Evolutionary conservation across 2,329 filamentous ascomycete species (phyloP).

Genomic region (Penicillium polonicum): DNA sequence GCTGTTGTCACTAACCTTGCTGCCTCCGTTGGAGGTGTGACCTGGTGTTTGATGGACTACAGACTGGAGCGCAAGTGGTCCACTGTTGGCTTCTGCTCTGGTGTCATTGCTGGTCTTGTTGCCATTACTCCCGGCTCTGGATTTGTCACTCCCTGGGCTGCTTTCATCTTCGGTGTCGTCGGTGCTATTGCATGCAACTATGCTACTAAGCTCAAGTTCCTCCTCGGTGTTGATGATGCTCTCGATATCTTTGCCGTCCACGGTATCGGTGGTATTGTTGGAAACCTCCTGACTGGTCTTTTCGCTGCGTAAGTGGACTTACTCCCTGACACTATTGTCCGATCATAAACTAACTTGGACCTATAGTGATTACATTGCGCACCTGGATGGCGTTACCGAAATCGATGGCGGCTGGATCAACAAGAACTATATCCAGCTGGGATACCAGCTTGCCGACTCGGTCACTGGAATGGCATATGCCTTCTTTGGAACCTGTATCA

Average conservation of each 20-base stretch:
- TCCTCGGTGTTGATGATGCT: conserved; percentile 76
- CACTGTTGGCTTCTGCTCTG: conserved; percentile 88
- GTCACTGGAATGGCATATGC: conserved; percentile 74
- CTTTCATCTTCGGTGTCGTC: conserved; percentile 73
- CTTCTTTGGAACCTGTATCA: conserved; percentile 73
- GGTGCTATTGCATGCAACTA: conserved; percentile 82
- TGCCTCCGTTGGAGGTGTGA: conserved; percentile 79
- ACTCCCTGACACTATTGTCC: background rate
- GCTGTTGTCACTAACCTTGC: conserved; percentile 82
- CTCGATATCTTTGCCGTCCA: conserved; percentile 88
- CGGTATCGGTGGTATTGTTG: conserved; percentile 72
- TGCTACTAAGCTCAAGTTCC: conserved; percentile 85
- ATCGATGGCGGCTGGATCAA: conserved; percentile 82
- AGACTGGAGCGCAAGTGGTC: conserved; percentile 88
- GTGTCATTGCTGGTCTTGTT: conserved; percentile 82
- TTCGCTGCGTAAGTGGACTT: conserved; percentile 65
- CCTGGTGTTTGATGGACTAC: conserved; percentile 88
- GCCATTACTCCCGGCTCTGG: conserved; percentile 86
- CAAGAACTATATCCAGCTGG: conserved; percentile 78
- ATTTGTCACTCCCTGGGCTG: conserved; percentile 81
- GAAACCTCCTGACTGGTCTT: conserved; percentile 75
- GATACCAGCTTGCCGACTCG: conserved; percentile 80
- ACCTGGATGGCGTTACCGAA: conserved; percentile 66
- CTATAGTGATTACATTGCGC: conserved; percentile 71
- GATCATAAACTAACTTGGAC: conserved; percentile 10